These are phyloP conservation scores for Venturia aucupariae DNA, from an alignment of 2,329 filamentous ascomycete genomes.

Conservation along the genomic window DNA sequence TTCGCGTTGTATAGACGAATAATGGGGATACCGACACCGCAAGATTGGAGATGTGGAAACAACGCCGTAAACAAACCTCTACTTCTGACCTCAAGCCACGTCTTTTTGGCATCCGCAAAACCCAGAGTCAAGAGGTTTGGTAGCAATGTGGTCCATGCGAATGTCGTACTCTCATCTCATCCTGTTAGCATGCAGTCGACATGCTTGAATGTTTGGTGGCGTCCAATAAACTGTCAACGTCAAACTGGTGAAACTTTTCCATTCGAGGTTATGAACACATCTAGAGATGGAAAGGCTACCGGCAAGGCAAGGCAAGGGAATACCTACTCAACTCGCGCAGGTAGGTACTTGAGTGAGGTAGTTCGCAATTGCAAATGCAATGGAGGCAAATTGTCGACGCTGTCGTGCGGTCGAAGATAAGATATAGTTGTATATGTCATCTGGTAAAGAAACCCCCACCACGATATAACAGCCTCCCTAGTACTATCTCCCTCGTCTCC, in stretches of 20 bases:
- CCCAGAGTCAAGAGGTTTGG: neutral
- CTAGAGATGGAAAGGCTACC: neutral
- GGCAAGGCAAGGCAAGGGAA: too few relatives aligned
- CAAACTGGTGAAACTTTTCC: neutral
- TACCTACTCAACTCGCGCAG: neutral
- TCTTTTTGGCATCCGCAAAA: neutral
- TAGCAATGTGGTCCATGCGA: neutral
- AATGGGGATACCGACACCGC: neutral
- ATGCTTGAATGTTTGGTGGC: conserved; percentile 3
- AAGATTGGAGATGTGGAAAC: neutral
- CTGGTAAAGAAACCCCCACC: too few relatives aligned
- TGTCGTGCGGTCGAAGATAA: neutral
- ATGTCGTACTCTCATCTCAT: neutral
- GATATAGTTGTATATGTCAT: too few relatives aligned
- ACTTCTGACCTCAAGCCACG: neutral
- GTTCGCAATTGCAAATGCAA: too few relatives aligned
- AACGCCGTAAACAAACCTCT: neutral
- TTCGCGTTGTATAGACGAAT: neutral
- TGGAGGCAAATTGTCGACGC: neutral
- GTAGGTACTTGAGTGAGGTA: neutral
- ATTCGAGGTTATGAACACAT: neutral
- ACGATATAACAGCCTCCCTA: neutral
- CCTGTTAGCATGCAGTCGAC: neutral
- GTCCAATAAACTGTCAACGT: neutral
- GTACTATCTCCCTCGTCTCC: too few relatives aligned